Conservation (phyloP, 805 yeast genomes). For the Barnettozyma pratensis region DNA sequence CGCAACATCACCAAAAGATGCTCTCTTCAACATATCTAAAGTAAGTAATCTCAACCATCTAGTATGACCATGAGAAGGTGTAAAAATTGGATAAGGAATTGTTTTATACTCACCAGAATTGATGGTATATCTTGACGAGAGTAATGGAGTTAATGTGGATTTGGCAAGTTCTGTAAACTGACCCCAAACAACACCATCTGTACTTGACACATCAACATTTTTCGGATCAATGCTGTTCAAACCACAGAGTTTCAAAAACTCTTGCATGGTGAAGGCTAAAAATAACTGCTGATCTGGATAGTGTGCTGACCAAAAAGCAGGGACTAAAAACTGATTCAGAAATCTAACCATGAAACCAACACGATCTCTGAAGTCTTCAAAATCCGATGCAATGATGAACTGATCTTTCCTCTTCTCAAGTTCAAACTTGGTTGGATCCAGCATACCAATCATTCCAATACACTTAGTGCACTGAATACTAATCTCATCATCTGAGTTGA, state of each 20-base stretch:
- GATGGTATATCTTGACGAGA: slow-evolving; percentile 63
- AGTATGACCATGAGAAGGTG: slow-evolving; percentile 47
- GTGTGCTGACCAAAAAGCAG: slow-evolving; percentile 83
- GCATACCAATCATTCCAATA: slow-evolving; percentile 70
- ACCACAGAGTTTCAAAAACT: slow-evolving; percentile 61
- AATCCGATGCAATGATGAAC: slow-evolving; percentile 52
- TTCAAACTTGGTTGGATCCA: slow-evolving; percentile 59
- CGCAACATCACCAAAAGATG: slow-evolving; percentile 21
- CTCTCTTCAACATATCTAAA: slow-evolving; percentile 53
- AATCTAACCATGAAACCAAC: slow-evolving; percentile 58
- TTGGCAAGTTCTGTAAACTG: slow-evolving; percentile 60
- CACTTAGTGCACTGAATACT: slow-evolving; percentile 61
- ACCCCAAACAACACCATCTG: slow-evolving; percentile 47
- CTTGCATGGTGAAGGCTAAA: slow-evolving; percentile 87
- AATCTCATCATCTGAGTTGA: slow-evolving; percentile 44
- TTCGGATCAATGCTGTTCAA: slow-evolving; percentile 31
- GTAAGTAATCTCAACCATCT: slow-evolving; percentile 73
- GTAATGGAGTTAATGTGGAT: slow-evolving; percentile 69
- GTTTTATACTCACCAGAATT: slow-evolving; percentile 41
- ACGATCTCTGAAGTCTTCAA: slow-evolving; percentile 58
- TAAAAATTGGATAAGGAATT: slow-evolving; percentile 60
- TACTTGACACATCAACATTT: slow-evolving; percentile 19
- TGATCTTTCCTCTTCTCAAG: slow-evolving; percentile 34
- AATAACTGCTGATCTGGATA: slow-evolving; percentile 82
- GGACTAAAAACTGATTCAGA: slow-evolving; percentile 66